These are phyloP conservation scores for Ogataea allantospora DNA, from an alignment of 805 yeast species.

Conservation along the genomic window DNA sequence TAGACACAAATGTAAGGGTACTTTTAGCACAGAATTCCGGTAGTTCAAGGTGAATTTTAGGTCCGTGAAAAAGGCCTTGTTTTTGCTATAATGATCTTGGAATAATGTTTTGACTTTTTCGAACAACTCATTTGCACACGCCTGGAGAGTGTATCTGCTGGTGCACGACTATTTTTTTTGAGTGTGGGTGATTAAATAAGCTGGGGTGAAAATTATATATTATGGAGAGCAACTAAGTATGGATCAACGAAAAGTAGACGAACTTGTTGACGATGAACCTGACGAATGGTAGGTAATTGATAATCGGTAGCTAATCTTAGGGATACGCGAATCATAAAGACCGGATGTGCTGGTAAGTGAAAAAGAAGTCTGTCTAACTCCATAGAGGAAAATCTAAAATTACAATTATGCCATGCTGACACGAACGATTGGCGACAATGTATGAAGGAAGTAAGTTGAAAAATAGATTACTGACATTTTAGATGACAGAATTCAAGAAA, in stretches of 20 bases:
- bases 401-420: slow-evolving; percentile 78
- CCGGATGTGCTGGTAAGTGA: slow-evolving; percentile 65
- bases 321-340: slow-evolving; percentile 69
- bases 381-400: slow-evolving; percentile 60
- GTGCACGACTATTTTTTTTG: slow-evolving; percentile 1
- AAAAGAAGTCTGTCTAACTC: slow-evolving; percentile 7
- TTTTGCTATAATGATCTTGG: slow-evolving; percentile 6
- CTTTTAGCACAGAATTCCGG: not conserved
- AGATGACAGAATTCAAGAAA: slow-evolving; percentile 42
- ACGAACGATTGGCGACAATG: slow-evolving; percentile 81
- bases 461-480: slow-evolving; percentile 3
- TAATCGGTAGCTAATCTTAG: slow-evolving; percentile 28
- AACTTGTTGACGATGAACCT: slow-evolving; percentile 54
- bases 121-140: slow-evolving; percentile 20
- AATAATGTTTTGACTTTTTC: slow-evolving; percentile 13
- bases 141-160: not conserved
- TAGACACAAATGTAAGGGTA: slow-evolving; percentile 1
- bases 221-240: slow-evolving; percentile 4
- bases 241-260: slow-evolving; percentile 8
- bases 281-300: slow-evolving; percentile 58
- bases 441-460: slow-evolving; percentile 51
- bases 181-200: not conserved
- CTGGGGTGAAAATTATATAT: not conserved
- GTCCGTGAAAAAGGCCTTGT: slow-evolving; percentile 4
- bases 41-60: slow-evolving; percentile 1